Evolutionary conservation across 2,329 filamentous ascomycete species (phyloP).

Genomic region (Lachnum nothofagi): DNA sequence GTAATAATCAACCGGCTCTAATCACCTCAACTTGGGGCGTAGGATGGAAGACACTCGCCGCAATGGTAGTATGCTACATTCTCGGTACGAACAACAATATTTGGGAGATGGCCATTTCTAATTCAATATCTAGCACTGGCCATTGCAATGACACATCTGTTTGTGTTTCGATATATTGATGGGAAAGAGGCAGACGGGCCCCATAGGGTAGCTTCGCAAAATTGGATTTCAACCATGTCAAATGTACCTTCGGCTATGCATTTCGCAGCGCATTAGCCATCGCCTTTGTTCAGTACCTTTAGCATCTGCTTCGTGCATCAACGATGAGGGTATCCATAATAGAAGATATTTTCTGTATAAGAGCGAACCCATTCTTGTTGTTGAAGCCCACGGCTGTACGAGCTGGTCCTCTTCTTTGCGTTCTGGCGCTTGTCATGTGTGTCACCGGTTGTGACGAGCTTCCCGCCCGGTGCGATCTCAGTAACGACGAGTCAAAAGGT

Average conservation of each 20-base stretch:
- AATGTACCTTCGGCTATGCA: constrained; percentile 21
- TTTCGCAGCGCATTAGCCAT: constrained; percentile 11
- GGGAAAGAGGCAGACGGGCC: constrained; percentile 21
- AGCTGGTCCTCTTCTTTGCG: constrained; percentile 18
- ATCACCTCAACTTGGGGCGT: constrained; percentile 13
- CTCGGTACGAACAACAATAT: constrained; percentile 11
- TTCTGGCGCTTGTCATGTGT: constrained; percentile 17
- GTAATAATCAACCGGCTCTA: constrained; percentile 11
- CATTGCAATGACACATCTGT: constrained; percentile 17
- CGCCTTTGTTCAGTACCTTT: constrained; percentile 23
- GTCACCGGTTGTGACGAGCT: constrained; percentile 16
- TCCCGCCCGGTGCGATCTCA: constrained; percentile 24
- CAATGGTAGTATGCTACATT: constrained; percentile 18
- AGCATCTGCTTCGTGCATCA: constrained; percentile 18
- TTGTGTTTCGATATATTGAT: constrained; percentile 21
- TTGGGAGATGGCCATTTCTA: background rate
- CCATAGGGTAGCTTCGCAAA: constrained; percentile 18
- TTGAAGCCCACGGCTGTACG: constrained; percentile 9
- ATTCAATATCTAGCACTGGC: constrained; percentile 9
- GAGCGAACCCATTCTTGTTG: constrained; percentile 18
- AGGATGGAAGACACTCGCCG: constrained; percentile 21
- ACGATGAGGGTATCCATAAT: constrained; percentile 26
- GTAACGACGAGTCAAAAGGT: constrained; percentile 7
- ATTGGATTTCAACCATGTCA: constrained; percentile 21
- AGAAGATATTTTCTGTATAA: constrained; percentile 19